Evolutionary conservation across 805 yeast genomes (phyloP).

Genomic region (Suhomyces pyralidae): DNA sequence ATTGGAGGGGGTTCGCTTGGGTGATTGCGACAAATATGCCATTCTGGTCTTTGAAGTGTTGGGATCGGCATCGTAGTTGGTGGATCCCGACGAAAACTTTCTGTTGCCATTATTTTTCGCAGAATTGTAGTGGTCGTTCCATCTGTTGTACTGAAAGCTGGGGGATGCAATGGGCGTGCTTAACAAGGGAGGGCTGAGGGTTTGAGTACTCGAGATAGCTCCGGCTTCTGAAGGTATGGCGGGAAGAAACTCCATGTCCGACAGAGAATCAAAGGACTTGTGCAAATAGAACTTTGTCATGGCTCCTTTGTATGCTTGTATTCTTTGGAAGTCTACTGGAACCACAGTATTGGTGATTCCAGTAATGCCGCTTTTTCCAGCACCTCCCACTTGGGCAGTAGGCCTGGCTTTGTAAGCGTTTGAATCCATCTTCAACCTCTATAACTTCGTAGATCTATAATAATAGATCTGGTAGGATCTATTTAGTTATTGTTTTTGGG

Average conservation of each 20-base stretch:
- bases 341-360: conserved; percentile 1
- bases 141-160: conserved; percentile 7
- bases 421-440: background rate
- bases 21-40: conserved; percentile 14
- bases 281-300: conserved; percentile 56
- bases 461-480: background rate
- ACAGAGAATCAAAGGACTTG: conserved; percentile 68
- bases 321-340: conserved; percentile 5
- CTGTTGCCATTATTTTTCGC: conserved; percentile 1
- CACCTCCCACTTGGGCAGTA: background rate
- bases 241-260: conserved; percentile 61
- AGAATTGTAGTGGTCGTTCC: conserved; percentile 7
- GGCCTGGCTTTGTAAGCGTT: background rate
- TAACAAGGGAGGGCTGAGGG: background rate
- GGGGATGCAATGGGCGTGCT: conserved; percentile 10
- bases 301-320: conserved; percentile 26
- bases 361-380: background rate
- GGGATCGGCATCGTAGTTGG: background rate
- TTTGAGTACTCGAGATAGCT: background rate
- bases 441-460: background rate
- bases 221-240: conserved; percentile 14
- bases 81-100: conserved; percentile 1
- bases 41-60: conserved; percentile 14
- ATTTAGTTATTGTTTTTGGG: background rate
- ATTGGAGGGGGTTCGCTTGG: conserved; percentile 12